A percentile compares a stretch with the other conserved stretches of the same genome.
phyloP scores from a whole-genome alignment of 2,329 filamentous ascomycete genomes.

The Fusarium papillatum region DNA sequence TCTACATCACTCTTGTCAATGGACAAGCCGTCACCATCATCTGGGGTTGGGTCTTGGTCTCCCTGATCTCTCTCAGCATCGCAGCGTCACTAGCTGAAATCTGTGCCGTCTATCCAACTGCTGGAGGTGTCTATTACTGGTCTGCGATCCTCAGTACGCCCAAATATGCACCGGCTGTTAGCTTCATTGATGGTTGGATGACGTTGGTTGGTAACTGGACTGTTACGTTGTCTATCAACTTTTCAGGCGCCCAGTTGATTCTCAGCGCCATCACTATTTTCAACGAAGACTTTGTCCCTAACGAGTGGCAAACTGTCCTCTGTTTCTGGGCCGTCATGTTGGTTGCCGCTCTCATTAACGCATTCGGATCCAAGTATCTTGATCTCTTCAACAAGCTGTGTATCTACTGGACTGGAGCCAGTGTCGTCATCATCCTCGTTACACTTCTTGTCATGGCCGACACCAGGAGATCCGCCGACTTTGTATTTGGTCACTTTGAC shows the following conservation, averaged over 20 bases:
- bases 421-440: constrained; percentile 78
- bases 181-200: constrained; percentile 82
- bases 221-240: constrained; percentile 76
- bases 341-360: constrained; percentile 75
- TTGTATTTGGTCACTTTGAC: constrained; percentile 77
- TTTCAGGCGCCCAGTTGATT: constrained; percentile 77
- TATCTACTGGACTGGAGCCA: constrained; percentile 79
- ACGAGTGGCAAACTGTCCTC: constrained; percentile 80
- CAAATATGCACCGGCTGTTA: constrained; percentile 72
- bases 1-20: constrained; percentile 69
- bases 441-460: constrained; percentile 76
- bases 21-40: constrained; percentile 80
- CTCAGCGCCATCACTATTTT: constrained; percentile 75
- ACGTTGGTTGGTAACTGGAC: constrained; percentile 80
- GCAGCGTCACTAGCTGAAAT: constrained; percentile 82
- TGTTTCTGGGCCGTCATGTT: constrained; percentile 78
- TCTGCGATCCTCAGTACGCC: constrained; percentile 74
- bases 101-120: constrained; percentile 72
- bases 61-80: constrained; percentile 78
- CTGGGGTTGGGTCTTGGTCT: constrained; percentile 76
- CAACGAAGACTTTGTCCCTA: constrained; percentile 67
- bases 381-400: constrained; percentile 78
- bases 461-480: constrained; percentile 72
- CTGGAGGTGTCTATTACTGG: constrained; percentile 80
- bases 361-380: constrained; percentile 68